Conservation (phyloP, 1,284 basidiomycete genomes). For the Moesziomyces aphidis region DNA sequence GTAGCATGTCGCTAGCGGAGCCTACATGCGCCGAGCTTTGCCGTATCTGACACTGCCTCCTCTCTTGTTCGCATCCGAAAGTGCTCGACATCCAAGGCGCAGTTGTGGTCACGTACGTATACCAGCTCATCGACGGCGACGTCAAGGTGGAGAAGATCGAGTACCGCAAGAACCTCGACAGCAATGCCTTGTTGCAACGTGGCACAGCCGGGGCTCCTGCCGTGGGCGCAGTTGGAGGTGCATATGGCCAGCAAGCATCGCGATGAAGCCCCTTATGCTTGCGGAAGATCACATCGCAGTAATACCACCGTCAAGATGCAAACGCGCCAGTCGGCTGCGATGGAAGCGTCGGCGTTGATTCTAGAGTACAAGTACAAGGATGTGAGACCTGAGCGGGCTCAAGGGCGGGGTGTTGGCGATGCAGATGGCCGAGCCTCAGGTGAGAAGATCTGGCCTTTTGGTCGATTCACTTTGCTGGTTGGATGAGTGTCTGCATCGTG, state of each 20-base stretch:
- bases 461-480: conserved; percentile 46
- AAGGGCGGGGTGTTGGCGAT: too few relatives aligned
- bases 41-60: conserved; percentile 2
- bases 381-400: background rate
- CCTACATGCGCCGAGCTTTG: background rate
- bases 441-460: background rate
- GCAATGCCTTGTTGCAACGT: conserved; percentile 37
- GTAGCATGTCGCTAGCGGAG: conserved; percentile 1
- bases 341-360: background rate
- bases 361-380: conserved; percentile 31
- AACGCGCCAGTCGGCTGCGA: background rate
- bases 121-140: conserved; percentile 66
- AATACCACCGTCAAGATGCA: background rate
- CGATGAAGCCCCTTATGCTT: conserved; percentile 7
- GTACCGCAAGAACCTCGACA: conserved; percentile 59
- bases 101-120: conserved; percentile 65
- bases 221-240: conserved; percentile 18
- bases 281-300: background rate
- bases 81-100: conserved; percentile 67
- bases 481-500: conserved; percentile 56
- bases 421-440: too few relatives aligned
- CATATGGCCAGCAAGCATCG: conserved; percentile 33
- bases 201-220: conserved; percentile 17
- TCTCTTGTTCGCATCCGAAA: conserved; percentile 2
- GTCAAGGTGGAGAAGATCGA: conserved; percentile 68